These are phyloP conservation scores for Solanum aculeatissimum DNA, from an alignment of 305 asterid genomes.

Conservation along the genomic window DNA sequence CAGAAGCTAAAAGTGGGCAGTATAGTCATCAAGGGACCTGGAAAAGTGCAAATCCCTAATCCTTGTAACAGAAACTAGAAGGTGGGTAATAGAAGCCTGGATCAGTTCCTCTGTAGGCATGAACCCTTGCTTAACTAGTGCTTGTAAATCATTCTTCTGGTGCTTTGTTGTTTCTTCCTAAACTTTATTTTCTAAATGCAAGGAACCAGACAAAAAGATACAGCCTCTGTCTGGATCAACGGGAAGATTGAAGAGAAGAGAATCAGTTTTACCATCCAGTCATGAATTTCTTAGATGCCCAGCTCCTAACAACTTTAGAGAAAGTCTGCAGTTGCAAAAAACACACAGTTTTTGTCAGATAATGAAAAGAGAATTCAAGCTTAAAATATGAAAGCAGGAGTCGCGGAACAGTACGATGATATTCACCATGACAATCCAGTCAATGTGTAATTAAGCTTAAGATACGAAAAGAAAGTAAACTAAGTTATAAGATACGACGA, in stretches of 20 bases:
- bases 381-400: neutral
- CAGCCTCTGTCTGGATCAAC: neutral
- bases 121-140: neutral
- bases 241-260: neutral
- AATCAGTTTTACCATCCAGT: constrained; percentile 31
- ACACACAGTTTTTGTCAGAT: constrained; percentile 1
- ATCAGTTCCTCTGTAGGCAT: neutral
- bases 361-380: neutral
- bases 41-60: neutral
- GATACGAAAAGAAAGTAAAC: neutral
- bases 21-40: neutral
- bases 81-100: neutral
- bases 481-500: neutral
- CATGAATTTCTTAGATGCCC: constrained; percentile 53
- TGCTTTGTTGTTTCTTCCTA: neutral
- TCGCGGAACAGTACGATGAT: neutral
- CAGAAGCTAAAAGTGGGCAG: neutral
- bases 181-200: neutral
- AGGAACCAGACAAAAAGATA: neutral
- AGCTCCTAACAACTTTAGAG: constrained; percentile 44
- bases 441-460: neutral
- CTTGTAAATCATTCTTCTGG: neutral
- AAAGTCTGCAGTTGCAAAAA: constrained; percentile 22
- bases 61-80: neutral
- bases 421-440: neutral